Conservation (phyloP, 805 yeast genomes). For the Myxozyma nipponensis region DNA sequence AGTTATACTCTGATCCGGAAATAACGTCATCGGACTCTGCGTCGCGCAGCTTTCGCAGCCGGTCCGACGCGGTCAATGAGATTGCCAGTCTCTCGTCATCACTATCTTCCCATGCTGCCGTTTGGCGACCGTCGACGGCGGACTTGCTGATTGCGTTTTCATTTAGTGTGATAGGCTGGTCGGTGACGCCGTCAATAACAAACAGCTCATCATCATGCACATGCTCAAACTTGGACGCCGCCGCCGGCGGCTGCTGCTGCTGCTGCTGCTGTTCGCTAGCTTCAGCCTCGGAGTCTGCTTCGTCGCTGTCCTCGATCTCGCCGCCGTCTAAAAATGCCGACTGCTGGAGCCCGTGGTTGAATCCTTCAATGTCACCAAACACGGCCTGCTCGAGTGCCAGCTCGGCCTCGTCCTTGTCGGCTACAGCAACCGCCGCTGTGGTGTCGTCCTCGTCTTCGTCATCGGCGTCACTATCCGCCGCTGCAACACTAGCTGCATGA, state of each 20-base stretch:
- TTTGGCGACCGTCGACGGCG: slow-evolving; percentile 30
- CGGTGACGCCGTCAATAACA: slow-evolving; percentile 31
- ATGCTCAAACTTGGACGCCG: slow-evolving; percentile 17
- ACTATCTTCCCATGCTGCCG: slow-evolving; percentile 78
- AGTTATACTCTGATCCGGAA: slow-evolving; percentile 57
- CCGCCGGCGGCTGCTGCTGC: slow-evolving; percentile 12
- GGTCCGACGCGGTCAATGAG: slow-evolving; percentile 56
- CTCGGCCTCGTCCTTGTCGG: slow-evolving; percentile 78
- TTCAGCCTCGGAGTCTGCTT: slow-evolving; percentile 8
- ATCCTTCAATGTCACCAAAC: slow-evolving; percentile 81
- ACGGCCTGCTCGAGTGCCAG: slow-evolving; percentile 72
- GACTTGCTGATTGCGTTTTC: slow-evolving; percentile 32
- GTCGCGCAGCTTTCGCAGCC: slow-evolving; percentile 66
- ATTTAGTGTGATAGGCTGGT: slow-evolving; percentile 31
- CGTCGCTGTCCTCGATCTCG: slow-evolving; percentile 8
- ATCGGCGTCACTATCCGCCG: slow-evolving; percentile 11
- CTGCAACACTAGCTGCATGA: slow-evolving; percentile 11
- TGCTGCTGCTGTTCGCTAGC: slow-evolving; percentile 3
- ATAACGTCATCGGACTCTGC: slow-evolving; percentile 51
- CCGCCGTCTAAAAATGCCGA: slow-evolving; percentile 27
- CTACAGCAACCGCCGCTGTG: not conserved
- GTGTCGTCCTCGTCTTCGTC: slow-evolving; percentile 12
- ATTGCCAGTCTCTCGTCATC: slow-evolving; percentile 77
- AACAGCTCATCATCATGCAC: slow-evolving; percentile 24
- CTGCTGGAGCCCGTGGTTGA: slow-evolving; percentile 62